Percentiles rank a stretch among this genome's conserved stretches.
phyloP scores from a whole-genome alignment of 192 early-diverging fungal genomes.

The Coemansia sp. region DNA sequence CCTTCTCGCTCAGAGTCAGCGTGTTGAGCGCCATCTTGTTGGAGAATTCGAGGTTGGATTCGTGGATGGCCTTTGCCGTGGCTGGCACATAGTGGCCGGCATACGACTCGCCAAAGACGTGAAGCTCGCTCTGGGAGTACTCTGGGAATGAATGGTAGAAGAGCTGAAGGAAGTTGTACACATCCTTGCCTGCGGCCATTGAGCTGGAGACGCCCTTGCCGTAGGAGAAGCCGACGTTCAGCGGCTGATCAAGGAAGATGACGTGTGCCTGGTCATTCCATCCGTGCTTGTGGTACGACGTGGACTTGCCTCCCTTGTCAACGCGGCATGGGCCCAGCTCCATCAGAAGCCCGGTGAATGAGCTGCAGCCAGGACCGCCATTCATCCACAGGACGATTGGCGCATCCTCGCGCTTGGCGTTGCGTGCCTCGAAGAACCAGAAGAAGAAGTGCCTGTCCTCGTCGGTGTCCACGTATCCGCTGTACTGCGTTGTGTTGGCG shows the following conservation, averaged over 20 bases:
- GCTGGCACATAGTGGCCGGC: slow-evolving; percentile 95
- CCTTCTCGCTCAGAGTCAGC: slow-evolving; percentile 33
- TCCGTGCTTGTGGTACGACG: slow-evolving; percentile 68
- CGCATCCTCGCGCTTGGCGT: slow-evolving; percentile 63
- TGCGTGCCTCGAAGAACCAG: slow-evolving; percentile 96
- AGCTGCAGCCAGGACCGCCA: slow-evolving; percentile 84
- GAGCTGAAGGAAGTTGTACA: slow-evolving; percentile 90
- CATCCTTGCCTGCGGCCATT: slow-evolving; percentile 77
- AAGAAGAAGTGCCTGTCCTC: slow-evolving; percentile 87
- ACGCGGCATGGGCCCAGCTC: slow-evolving; percentile 88
- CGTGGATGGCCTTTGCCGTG: slow-evolving; percentile 77
- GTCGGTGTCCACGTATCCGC: slow-evolving; percentile 71
- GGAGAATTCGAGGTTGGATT: slow-evolving; percentile 65
- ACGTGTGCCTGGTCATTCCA: slow-evolving; percentile 94
- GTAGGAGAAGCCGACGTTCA: slow-evolving; percentile 91
- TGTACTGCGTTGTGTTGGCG: slow-evolving; percentile 83
- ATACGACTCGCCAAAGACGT: slow-evolving; percentile 86
- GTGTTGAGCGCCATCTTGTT: slow-evolving; percentile 16
- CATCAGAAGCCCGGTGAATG: slow-evolving; percentile 76
- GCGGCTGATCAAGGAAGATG: slow-evolving; percentile 85
- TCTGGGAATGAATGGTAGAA: slow-evolving; percentile 86
- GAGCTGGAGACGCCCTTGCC: slow-evolving; percentile 72
- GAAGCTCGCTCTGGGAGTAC: slow-evolving; percentile 76
- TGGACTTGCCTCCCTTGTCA: slow-evolving; percentile 68
- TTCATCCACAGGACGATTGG: slow-evolving; percentile 81